Evolutionary conservation across 768 basidiomycete species (phyloP), one percentile per base, ranked within the genome.

Genomic region (Termitomyces sp.): DNA sequence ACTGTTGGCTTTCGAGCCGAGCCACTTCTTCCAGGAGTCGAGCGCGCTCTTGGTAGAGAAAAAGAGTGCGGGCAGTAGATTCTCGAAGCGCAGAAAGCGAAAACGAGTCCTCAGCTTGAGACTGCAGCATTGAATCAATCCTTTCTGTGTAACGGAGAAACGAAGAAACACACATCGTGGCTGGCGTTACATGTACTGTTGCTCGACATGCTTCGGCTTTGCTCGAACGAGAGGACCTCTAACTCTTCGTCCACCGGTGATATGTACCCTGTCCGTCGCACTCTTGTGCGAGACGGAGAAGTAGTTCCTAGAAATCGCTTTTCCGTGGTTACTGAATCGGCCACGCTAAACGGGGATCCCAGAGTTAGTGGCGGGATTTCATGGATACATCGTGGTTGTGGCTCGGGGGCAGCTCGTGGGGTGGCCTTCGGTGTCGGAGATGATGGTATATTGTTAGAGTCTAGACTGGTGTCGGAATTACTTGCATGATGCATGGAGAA

Each of bases 1-100:
- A 22, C 18, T 18, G 13, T 20, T 57, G 53, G n/a, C 26, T 55
- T 40, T 72, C 69, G 16, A 85, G 62, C 12, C 71, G 73, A 0
- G 84, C 83, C 12, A 88, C 66, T 65, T 84, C 81, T 5, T 75
- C 77, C 45, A 85, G 67, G 24, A 88, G 65, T 40, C 75, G 70
- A 0, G 85, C 83, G 0, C 86, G 80, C 61, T 87, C 83, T 16
- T 80, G 78, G 18, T 87, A 59, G 7, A 88, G 73, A 13, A 78
- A 72, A 18, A 80, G 68, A 1, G 82, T 84, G 38, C 77, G 74
- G 18, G 64, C 67, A 22, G 70, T 68, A 42, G 73, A 70, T 52
- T 69, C 64, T 42, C 63, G 58, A 10, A 66, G 40, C 6, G 59
- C 56, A 6, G 43, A 43, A 20, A 60, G 28, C 1, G 56, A 52